Base-by-base conservation (phyloP, 2,329 filamentous ascomycete species). In the Orbilia oligospora region DNA sequence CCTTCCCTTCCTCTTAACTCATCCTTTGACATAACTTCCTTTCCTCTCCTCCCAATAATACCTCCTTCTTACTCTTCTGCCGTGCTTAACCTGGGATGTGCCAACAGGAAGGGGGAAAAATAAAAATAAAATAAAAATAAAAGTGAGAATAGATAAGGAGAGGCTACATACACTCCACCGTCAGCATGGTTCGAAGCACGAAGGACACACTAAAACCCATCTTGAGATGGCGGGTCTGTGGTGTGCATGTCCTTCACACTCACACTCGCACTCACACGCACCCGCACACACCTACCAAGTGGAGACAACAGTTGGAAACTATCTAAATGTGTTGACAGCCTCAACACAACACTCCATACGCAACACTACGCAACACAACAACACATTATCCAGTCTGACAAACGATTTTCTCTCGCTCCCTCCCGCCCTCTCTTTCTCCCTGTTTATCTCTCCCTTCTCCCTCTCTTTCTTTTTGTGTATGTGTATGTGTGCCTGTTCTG, bases 171-270 rank as follows among this genome's bases (percentile, higher is more conserved):
- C 9, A 12, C 33, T 6, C 9, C 53, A 58, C 12, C 30, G 5
- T 3, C 53, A 36, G 27, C 16, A 36, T 1, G 14, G n/a, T 38
- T 38, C 53, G 30, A 58, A 38, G 33, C 53, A 58, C 53, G 36
- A 46, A 53, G 48, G 14, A 44, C 49, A 18, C 30, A 56, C 27
- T 18, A 36, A 36, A 56, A 22, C 8, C 53, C 24, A 58, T 58
- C 53, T 58, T 30, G 53, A 58, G 53, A 58, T 58, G 53, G 53
- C 53, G 30, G 53, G 30, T 38, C 53, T 38, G 53, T n/a, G 30
- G 53, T 56, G 53, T 38, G 20, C 49, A n/a, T 38, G 6, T 38
- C 49, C 1, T 5, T 0, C 24, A n/a, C n/a, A n/a, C n/a, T n/a
- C n/a, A n/a, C n/a, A n/a, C n/a, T n/a, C n/a, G n/a, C n/a, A n/a